These are phyloP conservation scores for Sclerotinia borealis DNA, from an alignment of 2,329 filamentous ascomycete species.

Conservation along the genomic window DNA sequence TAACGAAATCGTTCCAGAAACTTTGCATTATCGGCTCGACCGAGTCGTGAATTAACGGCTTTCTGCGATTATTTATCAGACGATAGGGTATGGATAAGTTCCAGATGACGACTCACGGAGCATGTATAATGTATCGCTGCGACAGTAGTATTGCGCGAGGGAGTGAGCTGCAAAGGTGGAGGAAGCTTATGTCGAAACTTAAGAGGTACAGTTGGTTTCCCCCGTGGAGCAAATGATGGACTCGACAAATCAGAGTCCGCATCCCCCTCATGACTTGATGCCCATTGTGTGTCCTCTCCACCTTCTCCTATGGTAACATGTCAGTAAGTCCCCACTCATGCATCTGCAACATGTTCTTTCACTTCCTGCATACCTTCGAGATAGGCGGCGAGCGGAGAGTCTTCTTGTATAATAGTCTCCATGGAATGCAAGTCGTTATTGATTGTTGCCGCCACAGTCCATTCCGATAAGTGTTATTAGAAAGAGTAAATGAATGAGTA, in stretches of 20 bases:
- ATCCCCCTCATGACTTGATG: slow-evolving; percentile 19
- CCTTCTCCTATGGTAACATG: slow-evolving; percentile 37
- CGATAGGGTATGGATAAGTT: not conserved
- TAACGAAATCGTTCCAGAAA: slow-evolving; percentile 94
- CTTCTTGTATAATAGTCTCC: slow-evolving; percentile 83
- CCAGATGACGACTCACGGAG: slow-evolving; percentile 39
- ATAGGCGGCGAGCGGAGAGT: slow-evolving; percentile 82
- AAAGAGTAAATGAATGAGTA: not conserved
- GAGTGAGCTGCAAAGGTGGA: slow-evolving; percentile 40
- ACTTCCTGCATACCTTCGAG: slow-evolving; percentile 63
- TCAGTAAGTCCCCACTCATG: slow-evolving; percentile 13
- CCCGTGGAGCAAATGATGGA: slow-evolving; percentile 48
- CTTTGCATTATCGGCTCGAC: slow-evolving; percentile 70
- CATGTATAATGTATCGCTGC: slow-evolving; percentile 44
- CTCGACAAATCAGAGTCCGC: slow-evolving; percentile 24
- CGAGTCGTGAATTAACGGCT: slow-evolving; percentile 65
- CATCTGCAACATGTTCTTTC: not conserved
- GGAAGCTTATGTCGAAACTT: slow-evolving; percentile 47
- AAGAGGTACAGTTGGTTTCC: slow-evolving; percentile 47
- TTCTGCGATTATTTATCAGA: slow-evolving; percentile 41
- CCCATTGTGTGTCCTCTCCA: slow-evolving; percentile 36
- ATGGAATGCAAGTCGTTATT: slow-evolving; percentile 42
- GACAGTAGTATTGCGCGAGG: slow-evolving; percentile 37
- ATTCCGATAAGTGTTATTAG: slow-evolving; percentile 19
- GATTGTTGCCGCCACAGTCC: slow-evolving; percentile 15